phyloP scores from a whole-genome alignment of 768 basidiomycete species.

The Rhizopogon salebrosus region DNA sequence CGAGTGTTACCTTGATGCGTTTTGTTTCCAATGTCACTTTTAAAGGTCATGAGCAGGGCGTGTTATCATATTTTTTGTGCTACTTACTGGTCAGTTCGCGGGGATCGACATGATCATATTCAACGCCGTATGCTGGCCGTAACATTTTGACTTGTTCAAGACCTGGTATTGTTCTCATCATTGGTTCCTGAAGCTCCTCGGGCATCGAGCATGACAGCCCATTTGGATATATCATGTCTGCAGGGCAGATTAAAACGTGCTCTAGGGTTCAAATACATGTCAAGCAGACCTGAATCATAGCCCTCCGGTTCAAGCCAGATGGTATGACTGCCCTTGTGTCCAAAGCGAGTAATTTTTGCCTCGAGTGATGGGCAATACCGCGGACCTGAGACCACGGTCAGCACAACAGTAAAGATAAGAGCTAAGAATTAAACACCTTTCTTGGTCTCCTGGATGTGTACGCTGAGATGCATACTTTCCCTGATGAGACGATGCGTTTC shows the following conservation, averaged over 20 bases:
- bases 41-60: neutral
- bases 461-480: conserved; percentile 69
- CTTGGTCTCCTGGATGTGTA: conserved; percentile 86
- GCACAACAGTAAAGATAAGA: neutral
- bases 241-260: neutral
- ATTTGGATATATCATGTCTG: conserved; percentile 86
- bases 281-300: conserved; percentile 71
- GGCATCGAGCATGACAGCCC: conserved; percentile 87
- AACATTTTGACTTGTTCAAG: conserved; percentile 82
- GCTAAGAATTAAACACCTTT: conserved; percentile 47
- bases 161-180: conserved; percentile 83
- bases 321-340: conserved; percentile 60
- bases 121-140: conserved; percentile 85
- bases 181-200: conserved; percentile 74
- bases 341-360: conserved; percentile 79
- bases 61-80: neutral
- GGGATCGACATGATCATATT: conserved; percentile 89
- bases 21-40: conserved; percentile 85
- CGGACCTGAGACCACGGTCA: conserved; percentile 51
- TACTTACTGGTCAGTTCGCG: conserved; percentile 68
- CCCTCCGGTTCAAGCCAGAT: conserved; percentile 94
- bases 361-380: conserved; percentile 91
- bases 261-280: neutral
- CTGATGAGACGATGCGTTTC: conserved; percentile 71
- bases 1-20: conserved; percentile 52